These are phyloP conservation scores for Grosmannia penicillata DNA, from an alignment of 2,329 filamentous ascomycete genomes.

Conservation along the genomic window DNA sequence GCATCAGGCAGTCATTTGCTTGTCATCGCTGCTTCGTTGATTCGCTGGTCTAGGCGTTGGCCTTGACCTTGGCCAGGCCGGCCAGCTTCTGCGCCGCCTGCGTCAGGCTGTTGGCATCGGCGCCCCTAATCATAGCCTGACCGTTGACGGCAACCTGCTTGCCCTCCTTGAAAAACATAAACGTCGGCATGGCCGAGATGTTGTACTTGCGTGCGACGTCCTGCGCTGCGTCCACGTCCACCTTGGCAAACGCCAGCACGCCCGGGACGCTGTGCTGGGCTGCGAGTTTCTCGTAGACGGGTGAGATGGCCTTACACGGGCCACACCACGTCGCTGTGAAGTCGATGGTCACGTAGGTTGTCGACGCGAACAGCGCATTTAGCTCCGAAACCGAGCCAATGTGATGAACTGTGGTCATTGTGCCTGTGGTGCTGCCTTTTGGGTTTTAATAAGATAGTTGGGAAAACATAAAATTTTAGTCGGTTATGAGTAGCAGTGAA, in stretches of 20 bases:
- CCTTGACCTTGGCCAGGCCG: slow-evolving; percentile 7
- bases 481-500: no score
- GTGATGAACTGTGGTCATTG: no score
- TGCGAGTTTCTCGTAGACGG: slow-evolving; percentile 34
- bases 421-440: no score
- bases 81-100: slow-evolving; percentile 7
- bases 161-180: slow-evolving; percentile 43
- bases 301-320: slow-evolving; percentile 43
- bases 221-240: slow-evolving; percentile 39
- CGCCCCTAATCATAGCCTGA: slow-evolving; percentile 9
- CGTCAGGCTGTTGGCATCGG: slow-evolving; percentile 10
- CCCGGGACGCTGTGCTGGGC: slow-evolving; percentile 21
- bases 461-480: no score
- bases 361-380: slow-evolving; percentile 29
- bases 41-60: no score
- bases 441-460: no score
- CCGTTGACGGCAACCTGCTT: slow-evolving; percentile 23
- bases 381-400: slow-evolving; percentile 31
- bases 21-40: no score
- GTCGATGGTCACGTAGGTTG: slow-evolving; percentile 37
- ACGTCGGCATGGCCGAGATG: slow-evolving; percentile 43
- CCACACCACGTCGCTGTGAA: slow-evolving; percentile 46
- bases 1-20: no score
- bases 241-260: slow-evolving; percentile 37
- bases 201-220: slow-evolving; percentile 33